Conservation (phyloP, 1,139 yeast genomes). For the Kodamaea anthophila region DNA sequence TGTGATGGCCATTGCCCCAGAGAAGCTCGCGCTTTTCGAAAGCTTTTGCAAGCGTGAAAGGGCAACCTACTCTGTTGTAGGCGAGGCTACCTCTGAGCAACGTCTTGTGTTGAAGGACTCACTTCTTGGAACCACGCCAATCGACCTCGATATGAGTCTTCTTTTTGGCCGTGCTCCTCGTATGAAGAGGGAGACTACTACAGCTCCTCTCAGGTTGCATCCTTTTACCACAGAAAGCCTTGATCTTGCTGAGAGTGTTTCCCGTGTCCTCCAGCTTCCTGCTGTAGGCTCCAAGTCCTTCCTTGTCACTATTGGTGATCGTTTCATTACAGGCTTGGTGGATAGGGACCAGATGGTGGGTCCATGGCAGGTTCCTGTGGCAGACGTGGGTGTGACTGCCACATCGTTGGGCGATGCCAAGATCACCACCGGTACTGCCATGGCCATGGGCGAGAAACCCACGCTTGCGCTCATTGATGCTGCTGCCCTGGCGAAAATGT, state of each 20-base stretch:
- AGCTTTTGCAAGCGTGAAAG: slow-evolving; percentile 90
- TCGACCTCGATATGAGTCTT: slow-evolving; percentile 95
- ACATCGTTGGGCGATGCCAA: slow-evolving; percentile 77
- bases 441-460: slow-evolving; percentile 98
- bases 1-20: slow-evolving; percentile 86
- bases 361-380: slow-evolving; percentile 99
- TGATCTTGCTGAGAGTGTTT: slow-evolving; percentile 58
- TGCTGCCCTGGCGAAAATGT: slow-evolving; percentile 94
- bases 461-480: slow-evolving; percentile 83
- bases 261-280: slow-evolving; percentile 83
- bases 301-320: slow-evolving; percentile 94
- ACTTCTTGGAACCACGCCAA: slow-evolving; percentile 72
- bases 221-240: slow-evolving; percentile 31
- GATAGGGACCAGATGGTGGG: slow-evolving; percentile 99
- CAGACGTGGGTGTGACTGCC: slow-evolving; percentile 97
- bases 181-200: slow-evolving; percentile 72
- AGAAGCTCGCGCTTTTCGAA: slow-evolving; percentile 65
- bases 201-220: slow-evolving; percentile 55
- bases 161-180: slow-evolving; percentile 96
- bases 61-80: slow-evolving; percentile 94
- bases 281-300: slow-evolving; percentile 94
- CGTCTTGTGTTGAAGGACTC: slow-evolving; percentile 78
- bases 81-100: slow-evolving; percentile 85
- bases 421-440: slow-evolving; percentile 83
- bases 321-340: slow-evolving; percentile 92